These are phyloP conservation scores for Fusarium duplospermum DNA, from an alignment of 2,329 filamentous ascomycete species.

Conservation along the genomic window DNA sequence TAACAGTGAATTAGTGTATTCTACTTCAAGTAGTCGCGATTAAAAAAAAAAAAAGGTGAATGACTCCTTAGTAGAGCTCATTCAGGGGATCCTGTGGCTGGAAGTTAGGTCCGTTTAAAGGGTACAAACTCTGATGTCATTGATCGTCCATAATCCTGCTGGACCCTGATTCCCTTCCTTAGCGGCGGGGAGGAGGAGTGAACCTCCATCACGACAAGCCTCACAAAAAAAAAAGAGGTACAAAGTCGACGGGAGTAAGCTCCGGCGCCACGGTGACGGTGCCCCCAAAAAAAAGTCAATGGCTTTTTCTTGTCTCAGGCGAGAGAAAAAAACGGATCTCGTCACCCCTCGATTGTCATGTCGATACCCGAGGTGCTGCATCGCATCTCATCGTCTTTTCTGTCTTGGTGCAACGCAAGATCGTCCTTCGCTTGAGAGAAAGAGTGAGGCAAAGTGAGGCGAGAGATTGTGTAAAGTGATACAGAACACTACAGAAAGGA, in stretches of 20 bases:
- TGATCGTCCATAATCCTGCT: slow-evolving; percentile 5
- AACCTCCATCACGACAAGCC: slow-evolving; percentile 11
- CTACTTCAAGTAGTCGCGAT: neutral
- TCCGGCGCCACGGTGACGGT: neutral
- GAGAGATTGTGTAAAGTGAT: slow-evolving; percentile 8
- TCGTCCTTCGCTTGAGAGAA: neutral
- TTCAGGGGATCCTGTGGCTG: neutral
- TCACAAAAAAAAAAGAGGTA: neutral
- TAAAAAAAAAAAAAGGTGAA: neutral
- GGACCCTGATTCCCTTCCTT: slow-evolving; percentile 27
- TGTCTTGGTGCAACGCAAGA: slow-evolving; percentile 26
- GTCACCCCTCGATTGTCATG: slow-evolving; percentile 17
- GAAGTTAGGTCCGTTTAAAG: neutral
- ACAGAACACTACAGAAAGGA: neutral
- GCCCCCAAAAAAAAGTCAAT: neutral
- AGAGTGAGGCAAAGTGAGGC: slow-evolving; percentile 1
- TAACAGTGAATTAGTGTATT: neutral
- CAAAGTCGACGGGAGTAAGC: neutral
- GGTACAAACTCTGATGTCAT: slow-evolving; percentile 27
- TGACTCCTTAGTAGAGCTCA: neutral
- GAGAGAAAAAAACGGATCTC: neutral
- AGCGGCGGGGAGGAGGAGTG: neutral
- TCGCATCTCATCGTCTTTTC: slow-evolving; percentile 21
- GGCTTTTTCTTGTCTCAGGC: neutral
- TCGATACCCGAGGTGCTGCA: slow-evolving; percentile 29